These are phyloP conservation scores for Fusarium proliferatum DNA, from an alignment of 2,329 filamentous ascomycete genomes.

Conservation along the genomic window DNA sequence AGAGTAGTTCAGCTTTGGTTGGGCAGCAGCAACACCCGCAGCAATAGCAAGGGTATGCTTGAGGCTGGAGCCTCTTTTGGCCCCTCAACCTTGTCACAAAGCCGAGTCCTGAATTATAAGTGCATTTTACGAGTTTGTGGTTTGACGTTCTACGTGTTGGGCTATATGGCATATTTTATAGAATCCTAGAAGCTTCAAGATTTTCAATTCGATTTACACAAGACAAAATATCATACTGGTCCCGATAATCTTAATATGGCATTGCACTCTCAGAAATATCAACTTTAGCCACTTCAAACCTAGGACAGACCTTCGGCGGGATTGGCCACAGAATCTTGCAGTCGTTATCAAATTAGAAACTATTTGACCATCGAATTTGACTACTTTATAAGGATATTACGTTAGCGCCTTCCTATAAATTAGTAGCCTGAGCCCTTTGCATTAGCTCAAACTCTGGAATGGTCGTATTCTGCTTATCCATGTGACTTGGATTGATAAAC, in stretches of 20 bases:
- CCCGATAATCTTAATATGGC: not conserved
- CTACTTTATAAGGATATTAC: constrained; percentile 3
- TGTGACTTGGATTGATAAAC: not conserved
- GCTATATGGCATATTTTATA: not conserved
- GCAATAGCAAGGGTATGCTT: constrained; percentile 2
- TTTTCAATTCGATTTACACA: not conserved
- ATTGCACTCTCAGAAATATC: rapidly evolving
- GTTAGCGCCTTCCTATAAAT: not conserved
- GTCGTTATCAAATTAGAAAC: not conserved
- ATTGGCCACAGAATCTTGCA: not conserved
- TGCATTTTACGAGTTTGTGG: not conserved
- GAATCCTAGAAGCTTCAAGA: not conserved
- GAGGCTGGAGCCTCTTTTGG: no score
- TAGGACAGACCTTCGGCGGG: no score
- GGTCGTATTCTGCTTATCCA: not conserved
- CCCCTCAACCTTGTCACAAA: no score
- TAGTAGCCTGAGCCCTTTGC: not conserved
- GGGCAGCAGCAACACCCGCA: not conserved
- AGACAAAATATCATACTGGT: not conserved
- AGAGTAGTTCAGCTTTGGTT: constrained; percentile 9
- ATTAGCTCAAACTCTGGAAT: constrained; percentile 8
- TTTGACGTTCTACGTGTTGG: not conserved
- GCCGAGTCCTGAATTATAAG: not conserved
- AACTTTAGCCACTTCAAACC: no score
- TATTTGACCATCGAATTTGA: constrained; percentile 16